Conservation (phyloP, 805 yeast species). For the Metschnikowia baotianmanensis region DNA sequence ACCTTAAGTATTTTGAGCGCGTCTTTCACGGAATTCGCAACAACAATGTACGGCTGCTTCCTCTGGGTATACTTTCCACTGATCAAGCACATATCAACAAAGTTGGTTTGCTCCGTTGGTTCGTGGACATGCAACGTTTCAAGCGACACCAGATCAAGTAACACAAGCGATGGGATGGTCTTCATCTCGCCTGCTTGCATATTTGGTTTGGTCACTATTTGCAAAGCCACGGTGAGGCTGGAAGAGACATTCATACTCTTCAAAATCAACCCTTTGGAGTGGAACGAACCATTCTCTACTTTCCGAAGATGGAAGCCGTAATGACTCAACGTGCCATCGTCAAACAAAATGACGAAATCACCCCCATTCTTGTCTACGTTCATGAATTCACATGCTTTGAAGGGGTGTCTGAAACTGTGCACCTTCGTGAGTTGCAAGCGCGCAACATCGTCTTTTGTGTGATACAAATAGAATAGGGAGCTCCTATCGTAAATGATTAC, state of each 20-base stretch:
- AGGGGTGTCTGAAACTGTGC: slow-evolving; percentile 2
- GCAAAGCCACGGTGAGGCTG: slow-evolving; percentile 7
- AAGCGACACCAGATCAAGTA: slow-evolving; percentile 8
- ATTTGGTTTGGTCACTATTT: slow-evolving; percentile 4
- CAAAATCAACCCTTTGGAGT: slow-evolving; percentile 7
- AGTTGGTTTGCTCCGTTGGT: background rate
- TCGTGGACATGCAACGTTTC: slow-evolving; percentile 3
- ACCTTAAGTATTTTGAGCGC: slow-evolving; percentile 1
- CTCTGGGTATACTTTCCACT: background rate
- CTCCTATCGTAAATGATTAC: slow-evolving; percentile 1
- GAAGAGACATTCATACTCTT: slow-evolving; percentile 2
- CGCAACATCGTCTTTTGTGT: too few relatives aligned
- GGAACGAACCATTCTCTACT: background rate
- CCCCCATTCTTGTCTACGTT: background rate
- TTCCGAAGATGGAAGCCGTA: background rate
- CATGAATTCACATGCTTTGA: slow-evolving; percentile 1
- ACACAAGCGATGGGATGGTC: slow-evolving; percentile 1
- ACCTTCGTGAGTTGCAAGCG: slow-evolving; percentile 1
- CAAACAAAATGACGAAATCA: slow-evolving; percentile 5
- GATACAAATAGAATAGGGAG: slow-evolving; percentile 1
- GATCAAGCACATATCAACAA: slow-evolving; percentile 11
- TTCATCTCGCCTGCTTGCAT: slow-evolving; percentile 5
- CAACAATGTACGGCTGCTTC: slow-evolving; percentile 6
- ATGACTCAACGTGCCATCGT: slow-evolving; percentile 4
- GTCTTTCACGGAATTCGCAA: slow-evolving; percentile 3